Conservation (phyloP, 2,329 filamentous ascomycete species). For the Fusarium proliferatum region DNA sequence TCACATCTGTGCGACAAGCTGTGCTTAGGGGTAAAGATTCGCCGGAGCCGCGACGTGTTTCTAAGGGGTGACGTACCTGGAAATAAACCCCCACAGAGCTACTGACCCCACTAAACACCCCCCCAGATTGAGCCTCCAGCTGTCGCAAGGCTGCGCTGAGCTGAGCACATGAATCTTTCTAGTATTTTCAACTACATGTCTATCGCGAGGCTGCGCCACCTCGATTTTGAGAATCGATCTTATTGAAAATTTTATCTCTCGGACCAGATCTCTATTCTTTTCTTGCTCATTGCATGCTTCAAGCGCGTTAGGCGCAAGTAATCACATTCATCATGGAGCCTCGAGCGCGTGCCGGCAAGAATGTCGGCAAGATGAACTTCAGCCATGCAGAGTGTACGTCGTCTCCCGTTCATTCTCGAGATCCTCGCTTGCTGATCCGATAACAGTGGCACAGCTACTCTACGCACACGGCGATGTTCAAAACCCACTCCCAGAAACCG, state of each 20-base stretch:
- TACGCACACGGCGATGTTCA: slow-evolving; percentile 83
- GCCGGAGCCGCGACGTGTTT: slow-evolving; percentile 46
- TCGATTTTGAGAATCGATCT: neutral
- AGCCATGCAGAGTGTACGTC: slow-evolving; percentile 73
- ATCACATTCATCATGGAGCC: slow-evolving; percentile 71
- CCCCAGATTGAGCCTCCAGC: slow-evolving; percentile 29
- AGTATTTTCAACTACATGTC: slow-evolving; percentile 35
- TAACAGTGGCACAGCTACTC: slow-evolving; percentile 76
- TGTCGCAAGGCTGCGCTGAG: slow-evolving; percentile 27
- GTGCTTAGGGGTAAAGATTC: slow-evolving; percentile 54
- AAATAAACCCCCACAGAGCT: slow-evolving; percentile 37
- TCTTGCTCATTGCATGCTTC: neutral
- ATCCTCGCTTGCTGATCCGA: neutral
- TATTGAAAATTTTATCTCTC: neutral
- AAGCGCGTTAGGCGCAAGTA: slow-evolving; percentile 16
- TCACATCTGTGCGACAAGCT: slow-evolving; percentile 40
- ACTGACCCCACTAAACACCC: slow-evolving; percentile 30
- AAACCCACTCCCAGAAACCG: slow-evolving; percentile 82
- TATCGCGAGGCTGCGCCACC: slow-evolving; percentile 28
- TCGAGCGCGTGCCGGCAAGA: slow-evolving; percentile 79
- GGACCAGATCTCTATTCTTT: neutral
- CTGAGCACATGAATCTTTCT: slow-evolving; percentile 19
- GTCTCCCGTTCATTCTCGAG: neutral
- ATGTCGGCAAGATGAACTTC: slow-evolving; percentile 88
- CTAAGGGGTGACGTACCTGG: slow-evolving; percentile 35